Evolutionary conservation across 495 filamentous ascomycete species (phyloP), one percentile per base, ranked within the genome.

Genomic region (Hyaloscypha finlandica): DNA sequence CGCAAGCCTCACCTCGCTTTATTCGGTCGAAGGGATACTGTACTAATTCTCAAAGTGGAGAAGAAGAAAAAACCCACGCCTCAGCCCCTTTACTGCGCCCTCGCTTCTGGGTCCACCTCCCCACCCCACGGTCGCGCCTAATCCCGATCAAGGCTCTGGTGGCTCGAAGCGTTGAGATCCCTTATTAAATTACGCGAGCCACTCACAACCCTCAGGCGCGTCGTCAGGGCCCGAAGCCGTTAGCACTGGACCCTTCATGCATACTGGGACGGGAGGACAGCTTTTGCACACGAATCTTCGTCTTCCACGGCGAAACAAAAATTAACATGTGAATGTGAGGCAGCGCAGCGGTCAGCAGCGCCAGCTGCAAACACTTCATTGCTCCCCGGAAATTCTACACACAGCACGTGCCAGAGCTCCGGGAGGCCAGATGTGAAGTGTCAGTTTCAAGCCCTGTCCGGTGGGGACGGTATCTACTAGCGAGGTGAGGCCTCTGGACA

Each of bases 231-330:
- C 33, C 5, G 22, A 42, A 20, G 19, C 4, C 32, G 33, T 61
- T 45, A 39, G 37, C 19, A 2, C 20, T 20, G 35, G 59, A 61
- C 59, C 59, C 59, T 61, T 42, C 33, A 48, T 61, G 59, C 59
- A 61, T 32, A 61, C 37, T 25, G 0, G 20, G n/a, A 11, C 53
- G 53, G 8, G 37, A 32, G 22, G 3, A 1, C 35, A 8, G 35
- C 35, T 37, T 37, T 25, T 25, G 25, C 35, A 37, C 35, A 37
- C 29, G 35, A 60, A 39, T 4, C 35, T 60, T 39, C 33, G 2
- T 37, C n/a, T 6, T 19, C n/a, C 32, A 35, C 37, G 20, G 4
- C 25, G 25, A 25, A 25, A 14, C 42, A 0, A 48, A 19, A 16
- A 16, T 4, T 48, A 0, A 48, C 42, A 48, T 59, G 30, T 35